These are phyloP conservation scores for Gossypium anomalum DNA, from an alignment of 345 rosid species.

Conservation along the genomic window DNA sequence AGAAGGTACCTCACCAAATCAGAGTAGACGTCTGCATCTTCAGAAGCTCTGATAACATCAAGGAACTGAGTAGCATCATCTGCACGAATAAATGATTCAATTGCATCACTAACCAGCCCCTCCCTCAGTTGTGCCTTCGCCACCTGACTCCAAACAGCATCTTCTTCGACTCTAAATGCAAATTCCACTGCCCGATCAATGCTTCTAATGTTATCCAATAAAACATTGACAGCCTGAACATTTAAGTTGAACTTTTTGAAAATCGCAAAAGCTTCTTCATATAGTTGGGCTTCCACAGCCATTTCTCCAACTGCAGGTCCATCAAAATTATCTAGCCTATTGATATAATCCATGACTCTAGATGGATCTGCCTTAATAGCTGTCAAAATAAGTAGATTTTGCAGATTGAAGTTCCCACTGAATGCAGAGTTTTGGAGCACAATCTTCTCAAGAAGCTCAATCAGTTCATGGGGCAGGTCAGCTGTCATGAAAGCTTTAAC, in stretches of 20 bases:
- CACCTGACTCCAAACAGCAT: slow-evolving; percentile 96
- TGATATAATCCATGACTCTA: slow-evolving; percentile 94
- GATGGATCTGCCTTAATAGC: slow-evolving; percentile 96
- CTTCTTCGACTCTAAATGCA: slow-evolving; percentile 95
- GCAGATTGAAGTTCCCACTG: slow-evolving; percentile 95
- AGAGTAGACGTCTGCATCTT: slow-evolving; percentile 75
- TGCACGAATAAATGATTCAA: slow-evolving; percentile 94
- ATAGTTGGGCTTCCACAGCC: slow-evolving; percentile 87
- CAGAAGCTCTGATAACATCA: slow-evolving; percentile 69
- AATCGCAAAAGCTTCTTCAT: slow-evolving; percentile 79
- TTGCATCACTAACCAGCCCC: slow-evolving; percentile 93
- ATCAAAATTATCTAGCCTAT: slow-evolving; percentile 95
- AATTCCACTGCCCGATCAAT: slow-evolving; percentile 90
- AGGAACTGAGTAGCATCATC: slow-evolving; percentile 79
- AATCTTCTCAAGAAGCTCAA: slow-evolving; percentile 90
- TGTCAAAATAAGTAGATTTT: slow-evolving; percentile 92
- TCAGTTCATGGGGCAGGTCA: slow-evolving; percentile 73
- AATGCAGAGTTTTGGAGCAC: slow-evolving; percentile 97
- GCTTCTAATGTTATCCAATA: slow-evolving; percentile 63
- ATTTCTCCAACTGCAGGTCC: slow-evolving; percentile 98
- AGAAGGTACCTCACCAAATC: slow-evolving; percentile 91
- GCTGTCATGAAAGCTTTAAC: slow-evolving; percentile 87
- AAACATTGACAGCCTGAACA: slow-evolving; percentile 69
- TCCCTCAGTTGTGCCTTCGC: slow-evolving; percentile 91
- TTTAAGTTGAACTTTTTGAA: slow-evolving; percentile 84